Percentiles rank a stretch among this genome's conserved stretches.
Conservation (phyloP, 805 yeast genomes). For the Metschnikowia aberdeeniae region DNA sequence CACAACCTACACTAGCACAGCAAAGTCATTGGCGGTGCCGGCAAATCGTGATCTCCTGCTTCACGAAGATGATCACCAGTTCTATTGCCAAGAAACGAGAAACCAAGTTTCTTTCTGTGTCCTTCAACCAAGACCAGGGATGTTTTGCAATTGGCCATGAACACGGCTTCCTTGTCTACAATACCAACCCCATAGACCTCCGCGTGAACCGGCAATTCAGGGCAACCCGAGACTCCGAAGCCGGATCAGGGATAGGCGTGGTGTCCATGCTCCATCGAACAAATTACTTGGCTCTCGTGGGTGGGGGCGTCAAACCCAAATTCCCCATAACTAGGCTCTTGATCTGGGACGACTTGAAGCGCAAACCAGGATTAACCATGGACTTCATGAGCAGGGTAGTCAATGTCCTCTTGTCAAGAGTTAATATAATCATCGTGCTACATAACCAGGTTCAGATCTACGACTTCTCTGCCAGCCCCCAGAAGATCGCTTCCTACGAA, state of each 20-base stretch:
- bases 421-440: slow-evolving; percentile 70
- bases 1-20: no score
- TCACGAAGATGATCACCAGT: background rate
- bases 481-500: slow-evolving; percentile 57
- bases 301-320: slow-evolving; percentile 80
- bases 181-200: slow-evolving; percentile 80
- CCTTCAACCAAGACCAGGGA: slow-evolving; percentile 85
- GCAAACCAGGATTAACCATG: slow-evolving; percentile 64
- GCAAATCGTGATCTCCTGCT: no score
- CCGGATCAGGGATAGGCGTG: slow-evolving; percentile 62
- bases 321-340: slow-evolving; percentile 76
- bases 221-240: slow-evolving; percentile 5
- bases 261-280: slow-evolving; percentile 85
- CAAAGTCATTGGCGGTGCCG: no score
- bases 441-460: slow-evolving; percentile 66
- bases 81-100: background rate
- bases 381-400: slow-evolving; percentile 76
- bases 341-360: slow-evolving; percentile 89
- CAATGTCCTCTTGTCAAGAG: slow-evolving; percentile 69
- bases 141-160: slow-evolving; percentile 85
- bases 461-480: slow-evolving; percentile 79
- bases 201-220: slow-evolving; percentile 58
- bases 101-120: slow-evolving; percentile 47
- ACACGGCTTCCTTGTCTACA: slow-evolving; percentile 78
- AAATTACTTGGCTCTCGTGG: slow-evolving; percentile 83